Evolutionary conservation across 2,329 filamentous ascomycete species (phyloP), one percentile per base, ranked within the genome.

Genomic region (Colletotrichum godetiae): DNA sequence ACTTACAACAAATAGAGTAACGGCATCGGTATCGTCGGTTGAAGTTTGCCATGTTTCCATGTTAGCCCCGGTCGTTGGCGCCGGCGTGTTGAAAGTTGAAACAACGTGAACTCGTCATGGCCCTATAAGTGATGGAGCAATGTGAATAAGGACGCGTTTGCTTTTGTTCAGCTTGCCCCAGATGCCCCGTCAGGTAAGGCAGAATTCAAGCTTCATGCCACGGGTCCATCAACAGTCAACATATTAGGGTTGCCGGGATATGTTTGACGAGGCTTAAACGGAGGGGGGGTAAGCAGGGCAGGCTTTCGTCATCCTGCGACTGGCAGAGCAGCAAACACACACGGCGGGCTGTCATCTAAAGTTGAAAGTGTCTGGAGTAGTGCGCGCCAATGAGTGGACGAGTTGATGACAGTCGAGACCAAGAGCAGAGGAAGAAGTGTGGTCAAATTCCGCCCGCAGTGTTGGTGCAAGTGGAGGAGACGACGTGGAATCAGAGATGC

Each of bases 401-500:
- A 55, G 12, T 37, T 24, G 15, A n/a, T 35, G 19, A 31, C 24
- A 12, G 10, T 29, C n/a, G 27, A 33, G 29, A 31, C 27, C 29
- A 35, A n/a, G 29, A n/a, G 27, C 55, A 58, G 52, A n/a, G 33
- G 7, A 24, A 66, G 22, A n/a, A 58, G 55, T 42, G 37, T 49
- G 64, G 64, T 53, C 11, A n/a, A 37, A 56, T 71, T 71, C 59
- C 60, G 66, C 59, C n/a, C 11, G 58, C 24, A 15, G 42, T 58
- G 64, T 57, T 55, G 31, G 59, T 60, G 56, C 58, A 35, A 63
- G 68, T 67, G 64, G 69, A 72, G 59, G 53, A 69, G 55, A 73
- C 46, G 70, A 61, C 60, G 70, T 73, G 70, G 70, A 70, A 73
- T 73, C 70, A 70, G 67, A 70, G 46, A 65, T 65, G 70, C 70